Evolutionary conservation across 2,329 filamentous ascomycete genomes (phyloP), one percentile per base, ranked within the genome.

Genomic region (Fusarium sp.): DNA sequence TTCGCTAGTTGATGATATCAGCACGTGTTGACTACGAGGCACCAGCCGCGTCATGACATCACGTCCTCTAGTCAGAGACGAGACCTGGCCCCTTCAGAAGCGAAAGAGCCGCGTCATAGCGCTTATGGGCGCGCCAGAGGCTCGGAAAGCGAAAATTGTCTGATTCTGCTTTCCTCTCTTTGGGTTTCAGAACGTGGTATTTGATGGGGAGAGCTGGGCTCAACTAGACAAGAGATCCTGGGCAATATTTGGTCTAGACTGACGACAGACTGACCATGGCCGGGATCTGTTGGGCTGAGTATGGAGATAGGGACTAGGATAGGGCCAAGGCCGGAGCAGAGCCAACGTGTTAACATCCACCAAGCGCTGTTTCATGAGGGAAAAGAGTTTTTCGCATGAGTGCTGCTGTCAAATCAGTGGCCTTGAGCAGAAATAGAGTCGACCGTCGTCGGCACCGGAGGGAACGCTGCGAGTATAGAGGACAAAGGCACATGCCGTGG

Each of bases 41-140:
- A 23, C 47, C 60, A 68, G 53, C 59, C 62, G 57, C 57, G 55
- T 68, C 62, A 70, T 66, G 60, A 52, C 52, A 61, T 65, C 60
- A 65, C 48, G 16, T 44, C 10, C 8, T 41, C 8, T 41, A 10
- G 28, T 41, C 36, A 44, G 12, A 57, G 41, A 37, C 18, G 7
- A 34, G 37, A 13, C 41, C 48, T 37, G 23, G n/a, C n/a, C n/a
- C n/a, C n/a, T n/a, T n/a, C n/a, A 10, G 34, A 57, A 40, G 34
- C 23, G 23, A 41, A 23, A 57, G 41, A 61, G 41, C 44, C 46
- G 60, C 55, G 28, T 61, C 51, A 60, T 34, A 28, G 47, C 64
- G 52, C 54, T 68, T 71, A 55, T 68, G 47, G 40, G 31, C 41
- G 34, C 30, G 10, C 28, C 37, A 44, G 28, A 34, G 4, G 11